These are phyloP conservation scores for Quercus suber DNA, from an alignment of 306 rosid species.

Conservation along the genomic window DNA sequence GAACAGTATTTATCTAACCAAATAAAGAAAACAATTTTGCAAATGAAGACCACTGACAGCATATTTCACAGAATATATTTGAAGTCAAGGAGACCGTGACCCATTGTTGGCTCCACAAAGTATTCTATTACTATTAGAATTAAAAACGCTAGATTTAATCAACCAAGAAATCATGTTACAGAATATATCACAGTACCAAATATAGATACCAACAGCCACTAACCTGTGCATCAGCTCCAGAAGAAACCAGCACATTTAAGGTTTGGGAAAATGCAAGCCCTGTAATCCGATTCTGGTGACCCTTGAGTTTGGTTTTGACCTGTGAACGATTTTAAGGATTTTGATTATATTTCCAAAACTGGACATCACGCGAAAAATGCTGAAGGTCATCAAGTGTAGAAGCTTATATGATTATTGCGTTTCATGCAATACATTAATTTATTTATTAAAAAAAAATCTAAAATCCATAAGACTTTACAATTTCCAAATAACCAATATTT, in stretches of 20 bases:
- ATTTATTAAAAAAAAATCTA: not conserved
- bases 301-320: conserved; percentile 42
- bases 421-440: not conserved
- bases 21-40: too few relatives aligned
- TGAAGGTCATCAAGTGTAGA: not conserved
- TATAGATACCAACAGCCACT: not conserved
- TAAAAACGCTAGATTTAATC: not conserved
- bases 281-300: conserved; percentile 48
- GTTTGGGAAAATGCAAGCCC: conserved; percentile 45
- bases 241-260: conserved; percentile 37
- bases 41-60: too few relatives aligned
- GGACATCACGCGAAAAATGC: not conserved
- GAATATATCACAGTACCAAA: not conserved
- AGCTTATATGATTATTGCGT: not conserved
- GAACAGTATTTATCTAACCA: too few relatives aligned
- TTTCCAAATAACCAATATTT: not conserved
- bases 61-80: not conserved
- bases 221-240: conserved; percentile 48
- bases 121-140: not conserved
- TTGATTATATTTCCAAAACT: not conserved
- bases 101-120: not conserved
- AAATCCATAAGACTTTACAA: not conserved
- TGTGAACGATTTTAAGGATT: conserved; percentile 16
- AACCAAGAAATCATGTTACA: not conserved
- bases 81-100: not conserved